Evolutionary conservation across 306 rosid species (phyloP).

Genomic region (Begonia fuchsioides): DNA sequence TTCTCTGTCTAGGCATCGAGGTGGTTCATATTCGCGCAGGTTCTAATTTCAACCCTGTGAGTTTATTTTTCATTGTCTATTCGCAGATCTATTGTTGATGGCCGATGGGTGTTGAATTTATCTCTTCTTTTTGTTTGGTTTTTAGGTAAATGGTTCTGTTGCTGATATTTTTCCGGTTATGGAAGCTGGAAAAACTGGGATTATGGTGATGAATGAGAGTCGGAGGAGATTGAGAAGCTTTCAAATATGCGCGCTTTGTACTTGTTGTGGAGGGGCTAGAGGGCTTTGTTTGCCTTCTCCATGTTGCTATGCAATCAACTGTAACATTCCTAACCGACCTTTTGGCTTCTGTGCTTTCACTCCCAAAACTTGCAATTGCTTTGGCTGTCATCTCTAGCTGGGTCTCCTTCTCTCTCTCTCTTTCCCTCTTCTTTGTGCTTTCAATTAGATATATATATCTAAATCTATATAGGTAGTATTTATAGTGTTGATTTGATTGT

Average conservation of each 20-base stretch:
- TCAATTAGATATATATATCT: too few species aligned
- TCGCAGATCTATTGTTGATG: constrained; percentile 15
- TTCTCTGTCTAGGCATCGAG: constrained; percentile 27
- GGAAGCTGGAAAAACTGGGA: constrained; percentile 44
- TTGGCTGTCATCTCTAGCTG: constrained; percentile 74
- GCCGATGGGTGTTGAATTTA: constrained; percentile 1
- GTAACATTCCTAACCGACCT: constrained; percentile 94
- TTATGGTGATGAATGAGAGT: constrained; percentile 66
- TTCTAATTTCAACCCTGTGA: constrained; percentile 35
- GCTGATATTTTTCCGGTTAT: too few species aligned
- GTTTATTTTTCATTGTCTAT: constrained; percentile 20
- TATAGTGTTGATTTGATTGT: constrained; percentile 14
- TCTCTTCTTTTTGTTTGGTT: constrained; percentile 23
- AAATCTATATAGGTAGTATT: too few species aligned
- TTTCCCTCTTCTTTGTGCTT: background rate
- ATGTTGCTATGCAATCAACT: constrained; percentile 96
- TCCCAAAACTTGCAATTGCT: constrained; percentile 99
- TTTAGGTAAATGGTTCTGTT: constrained; percentile 57
- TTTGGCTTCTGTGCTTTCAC: constrained; percentile 99
- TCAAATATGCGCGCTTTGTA: constrained; percentile 83
- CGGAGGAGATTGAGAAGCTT: constrained; percentile 79
- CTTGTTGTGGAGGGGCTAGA: too few species aligned
- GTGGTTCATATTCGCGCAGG: constrained; percentile 26
- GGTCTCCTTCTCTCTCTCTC: constrained; percentile 7
- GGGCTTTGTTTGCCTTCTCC: too few species aligned